Evolutionary conservation across 2,329 filamentous ascomycete species (phyloP).

Genomic region (Phialemonium atrogriseum): DNA sequence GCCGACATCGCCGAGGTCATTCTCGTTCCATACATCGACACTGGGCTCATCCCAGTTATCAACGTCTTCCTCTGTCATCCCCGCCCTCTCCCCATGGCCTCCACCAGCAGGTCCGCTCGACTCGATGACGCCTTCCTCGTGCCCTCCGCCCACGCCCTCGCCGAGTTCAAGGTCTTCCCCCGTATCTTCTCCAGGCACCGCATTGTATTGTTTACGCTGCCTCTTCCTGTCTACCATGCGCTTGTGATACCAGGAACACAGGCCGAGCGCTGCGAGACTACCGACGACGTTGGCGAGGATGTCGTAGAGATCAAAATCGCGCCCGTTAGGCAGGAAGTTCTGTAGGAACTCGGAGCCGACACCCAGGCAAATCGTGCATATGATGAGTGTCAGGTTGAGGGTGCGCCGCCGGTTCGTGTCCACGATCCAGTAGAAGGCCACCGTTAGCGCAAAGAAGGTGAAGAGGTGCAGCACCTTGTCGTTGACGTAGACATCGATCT

Average conservation of each 20-base stretch:
- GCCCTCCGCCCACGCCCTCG: constrained; percentile 38
- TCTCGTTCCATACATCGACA: constrained; percentile 49
- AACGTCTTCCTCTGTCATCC: constrained; percentile 62
- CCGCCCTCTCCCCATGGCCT: constrained; percentile 21
- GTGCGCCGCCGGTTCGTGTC: constrained; percentile 82
- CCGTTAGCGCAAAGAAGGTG: constrained; percentile 84
- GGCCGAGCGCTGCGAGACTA: constrained; percentile 58
- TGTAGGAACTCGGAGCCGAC: constrained; percentile 72
- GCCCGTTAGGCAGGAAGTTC: constrained; percentile 64
- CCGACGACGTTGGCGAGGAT: constrained; percentile 83
- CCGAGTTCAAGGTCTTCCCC: constrained; percentile 68
- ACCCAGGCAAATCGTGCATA: constrained; percentile 66
- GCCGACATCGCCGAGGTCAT: constrained; percentile 25
- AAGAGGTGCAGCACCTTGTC: constrained; percentile 84
- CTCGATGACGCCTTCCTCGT: constrained; percentile 4
- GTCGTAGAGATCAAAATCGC: constrained; percentile 69
- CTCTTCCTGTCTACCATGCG: constrained; percentile 89
- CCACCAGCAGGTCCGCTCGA: too few relatives aligned
- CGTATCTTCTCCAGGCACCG: constrained; percentile 53
- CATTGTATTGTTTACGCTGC: constrained; percentile 62
- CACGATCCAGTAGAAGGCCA: constrained; percentile 92
- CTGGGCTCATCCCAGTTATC: constrained; percentile 92
- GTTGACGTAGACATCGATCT: constrained; percentile 55
- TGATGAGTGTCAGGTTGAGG: constrained; percentile 71
- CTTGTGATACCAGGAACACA: constrained; percentile 89